Evolutionary conservation across 1,284 basidiomycete species (phyloP), one percentile per base, ranked within the genome.

Genomic region (Thecaphora thlaspeos): DNA sequence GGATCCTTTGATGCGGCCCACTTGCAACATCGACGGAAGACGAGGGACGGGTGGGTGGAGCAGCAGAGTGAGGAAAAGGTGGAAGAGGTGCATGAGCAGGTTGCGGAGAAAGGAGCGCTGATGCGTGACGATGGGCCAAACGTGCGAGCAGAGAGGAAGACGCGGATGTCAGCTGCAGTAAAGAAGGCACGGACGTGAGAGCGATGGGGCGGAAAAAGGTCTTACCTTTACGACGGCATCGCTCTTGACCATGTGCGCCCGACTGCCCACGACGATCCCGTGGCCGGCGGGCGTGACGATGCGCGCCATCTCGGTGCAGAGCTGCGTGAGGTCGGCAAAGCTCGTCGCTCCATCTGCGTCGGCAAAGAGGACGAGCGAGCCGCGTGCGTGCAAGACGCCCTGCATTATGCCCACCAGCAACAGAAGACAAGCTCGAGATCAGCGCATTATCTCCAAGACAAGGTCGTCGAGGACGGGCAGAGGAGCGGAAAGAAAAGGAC

Each of bases 341-440:
- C 85, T 82, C 57, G 89, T 91, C 21, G 92, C 92, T 2, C 89
- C 92, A 69, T 96, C 92, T 7, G 92, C 92, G 73, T 96, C 92
- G 32, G 88, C 91, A 84, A 95, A 92, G 43, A 95, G 80, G 43
- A 95, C 81, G n/a, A 88, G 80, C 57, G 82, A 78, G 5, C 92
- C 92, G 4, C 89, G 83, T 5, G 85, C 83, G 72, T 89, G 86
- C 55, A 93, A 41, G 4, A 76, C 65, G 23, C 74, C 70, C 53
- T 55, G 41, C 7, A n/a, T n/a, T n/a, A n/a, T 28, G 26, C 26
- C 7, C 18, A 36, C 10, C 4, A 21, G 30, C 28, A 30, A 48
- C 22, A 28, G 2, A 46, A 48, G 37, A 21, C 23, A 41, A 46
- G 42, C 11, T 4, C 11, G 10, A 3, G 34, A 5, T 19, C 26